Evolutionary conservation across 345 rosid genomes (phyloP), one percentile per base, ranked within the genome.

Genomic region (Dimocarpus longan): DNA sequence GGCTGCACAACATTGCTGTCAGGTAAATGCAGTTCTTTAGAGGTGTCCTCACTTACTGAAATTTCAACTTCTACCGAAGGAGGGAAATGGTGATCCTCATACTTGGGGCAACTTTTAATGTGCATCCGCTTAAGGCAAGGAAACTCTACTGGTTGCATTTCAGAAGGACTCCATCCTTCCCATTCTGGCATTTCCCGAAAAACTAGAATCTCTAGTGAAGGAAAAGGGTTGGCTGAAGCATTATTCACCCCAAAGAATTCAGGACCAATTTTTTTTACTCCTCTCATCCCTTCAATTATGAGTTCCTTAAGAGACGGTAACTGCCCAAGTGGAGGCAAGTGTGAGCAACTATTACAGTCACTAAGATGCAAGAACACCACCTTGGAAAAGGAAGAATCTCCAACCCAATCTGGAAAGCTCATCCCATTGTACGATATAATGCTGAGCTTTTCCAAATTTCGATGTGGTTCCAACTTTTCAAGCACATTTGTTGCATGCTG

Each of bases 311-410:
- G 82, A 32, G 69, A 75, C 8, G 82, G 73, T 16, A 84, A 75
- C 70, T 73, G 76, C 76, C 87, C 87, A 26, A 84, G 76, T 16
- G 84, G 80, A 13, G 87, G 87, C 37, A 84, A 68, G 8, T 43
- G 64, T 13, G 11, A 26, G 52, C 80, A 75, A 10, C 73, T 76
- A 10, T 65, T 60, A 21, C 86, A 80, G n/a, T 71, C 48, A 19
- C 6, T 4, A n/a, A 78, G 76, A 11, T 54, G 65, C n/a, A 84
- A 13, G 73, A 32, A 10, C 16, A 19, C 72, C 21, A 81, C 43
- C 2, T 67, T 68, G 24, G 59, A 18, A 69, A 75, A 75, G 18
- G 72, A 62, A 66, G 76, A 68, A 62, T 79, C 84, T 60, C 76
- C 82, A 4, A 81, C 26, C 87, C 87, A 84, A 46, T 65, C 54